A percentile compares a stretch with the other conserved stretches of the same genome.
phyloP scores from a whole-genome alignment of 2,329 filamentous ascomycete species.

The Calonectria honghensis region DNA sequence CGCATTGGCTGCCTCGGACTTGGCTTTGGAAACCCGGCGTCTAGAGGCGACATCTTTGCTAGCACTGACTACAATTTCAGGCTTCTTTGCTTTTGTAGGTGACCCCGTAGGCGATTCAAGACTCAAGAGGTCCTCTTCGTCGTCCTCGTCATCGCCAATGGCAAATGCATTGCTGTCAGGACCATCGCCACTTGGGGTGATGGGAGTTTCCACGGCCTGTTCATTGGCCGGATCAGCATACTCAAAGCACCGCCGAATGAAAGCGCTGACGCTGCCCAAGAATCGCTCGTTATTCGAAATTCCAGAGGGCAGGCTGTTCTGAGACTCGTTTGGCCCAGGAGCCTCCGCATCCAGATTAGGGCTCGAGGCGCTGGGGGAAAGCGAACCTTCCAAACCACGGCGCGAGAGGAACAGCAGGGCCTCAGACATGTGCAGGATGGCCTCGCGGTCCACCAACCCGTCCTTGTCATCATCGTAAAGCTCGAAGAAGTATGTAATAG shows the following conservation, averaged over 20 bases:
- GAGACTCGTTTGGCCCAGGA: conserved; percentile 56
- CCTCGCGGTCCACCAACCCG: conserved; percentile 94
- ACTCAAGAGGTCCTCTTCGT: conserved; percentile 74
- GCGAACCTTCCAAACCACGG: conserved; percentile 85
- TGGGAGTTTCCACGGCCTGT: conserved; percentile 62
- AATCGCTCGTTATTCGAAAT: conserved; percentile 89
- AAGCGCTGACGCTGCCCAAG: conserved; percentile 93
- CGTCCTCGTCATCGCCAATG: conserved; percentile 80
- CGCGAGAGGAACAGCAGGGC: conserved; percentile 93
- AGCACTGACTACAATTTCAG: conserved; percentile 62
- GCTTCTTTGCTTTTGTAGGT: conserved; percentile 66
- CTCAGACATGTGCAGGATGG: conserved; percentile 95
- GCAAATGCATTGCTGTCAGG: conserved; percentile 75
- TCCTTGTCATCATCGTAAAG: conserved; percentile 95
- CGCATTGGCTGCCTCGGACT: conserved; percentile 87
- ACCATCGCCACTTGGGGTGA: conserved; percentile 46
- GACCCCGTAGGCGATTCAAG: conserved; percentile 69
- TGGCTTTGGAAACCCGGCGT: conserved; percentile 75
- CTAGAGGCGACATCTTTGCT: conserved; percentile 50
- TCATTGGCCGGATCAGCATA: conserved; percentile 91
- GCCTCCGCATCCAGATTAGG: conserved; percentile 69
- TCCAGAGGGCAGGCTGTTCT: conserved; percentile 66
- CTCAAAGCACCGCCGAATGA: conserved; percentile 97
- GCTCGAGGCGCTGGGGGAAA: conserved; percentile 79
- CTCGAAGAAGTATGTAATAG: conserved; percentile 98